A percentile compares a stretch with the other conserved stretches of the same genome.
phyloP scores from a whole-genome alignment of 306 rosid genomes.

The Biancaea sappan region DNA sequence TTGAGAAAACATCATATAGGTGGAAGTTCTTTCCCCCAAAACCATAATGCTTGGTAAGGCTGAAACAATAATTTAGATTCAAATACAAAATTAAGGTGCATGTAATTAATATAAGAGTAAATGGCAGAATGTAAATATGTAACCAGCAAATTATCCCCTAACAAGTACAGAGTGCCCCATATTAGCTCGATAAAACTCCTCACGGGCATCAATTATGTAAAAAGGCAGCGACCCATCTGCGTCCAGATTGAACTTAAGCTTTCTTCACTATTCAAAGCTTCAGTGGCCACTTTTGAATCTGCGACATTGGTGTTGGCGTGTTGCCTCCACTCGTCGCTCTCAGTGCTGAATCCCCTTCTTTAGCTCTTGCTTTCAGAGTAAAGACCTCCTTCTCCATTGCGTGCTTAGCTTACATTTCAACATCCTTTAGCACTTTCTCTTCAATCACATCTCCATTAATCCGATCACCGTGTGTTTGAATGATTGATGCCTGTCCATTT shows the following conservation, averaged over 20 bases:
- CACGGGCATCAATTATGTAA: slow-evolving; percentile 79
- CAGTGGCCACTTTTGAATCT: slow-evolving; percentile 40
- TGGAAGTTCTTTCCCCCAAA: neutral
- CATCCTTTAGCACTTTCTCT: slow-evolving; percentile 42
- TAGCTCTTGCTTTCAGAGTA: slow-evolving; percentile 76
- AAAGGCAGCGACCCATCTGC: slow-evolving; percentile 72
- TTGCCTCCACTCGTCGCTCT: slow-evolving; percentile 68
- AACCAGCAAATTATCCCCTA: slow-evolving; percentile 67
- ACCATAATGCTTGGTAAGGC: neutral
- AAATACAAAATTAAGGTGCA: too few relatives aligned
- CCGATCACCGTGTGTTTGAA: slow-evolving; percentile 23
- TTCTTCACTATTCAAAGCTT: slow-evolving; percentile 44
- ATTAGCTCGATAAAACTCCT: slow-evolving; percentile 79
- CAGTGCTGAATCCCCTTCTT: slow-evolving; percentile 53
- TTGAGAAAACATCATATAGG: slow-evolving; percentile 3
- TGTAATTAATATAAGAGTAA: neutral
- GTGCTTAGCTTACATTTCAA: slow-evolving; percentile 42
- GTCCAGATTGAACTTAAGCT: slow-evolving; percentile 49
- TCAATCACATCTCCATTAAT: slow-evolving; percentile 35
- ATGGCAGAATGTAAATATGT: neutral
- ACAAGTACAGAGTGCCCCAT: slow-evolving; percentile 77
- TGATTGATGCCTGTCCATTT: slow-evolving; percentile 16
- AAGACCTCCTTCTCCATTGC: slow-evolving; percentile 51
- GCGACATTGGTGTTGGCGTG: neutral
- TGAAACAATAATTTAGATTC: too few relatives aligned